phyloP scores from a whole-genome alignment of 2,329 filamentous ascomycete species.

The Lasiodiplodia sp. region DNA sequence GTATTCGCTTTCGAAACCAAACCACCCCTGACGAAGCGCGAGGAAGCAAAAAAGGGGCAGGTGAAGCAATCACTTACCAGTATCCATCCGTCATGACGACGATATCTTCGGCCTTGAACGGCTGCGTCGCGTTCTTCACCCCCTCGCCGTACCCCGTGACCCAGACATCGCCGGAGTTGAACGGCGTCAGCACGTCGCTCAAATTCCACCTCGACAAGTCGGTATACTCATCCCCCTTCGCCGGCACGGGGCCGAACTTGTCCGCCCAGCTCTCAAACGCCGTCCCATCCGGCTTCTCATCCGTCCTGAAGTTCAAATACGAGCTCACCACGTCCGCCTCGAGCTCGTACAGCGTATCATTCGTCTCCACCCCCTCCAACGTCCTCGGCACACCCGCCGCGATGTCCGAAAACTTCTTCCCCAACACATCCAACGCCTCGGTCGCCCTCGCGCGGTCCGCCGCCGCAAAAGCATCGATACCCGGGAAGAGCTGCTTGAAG shows the following conservation, averaged over 20 bases:
- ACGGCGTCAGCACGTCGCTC: constrained; percentile 46
- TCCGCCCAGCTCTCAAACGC: constrained; percentile 57
- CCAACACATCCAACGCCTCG: constrained; percentile 55
- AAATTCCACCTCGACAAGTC: constrained; percentile 63
- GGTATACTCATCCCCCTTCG: constrained; percentile 63
- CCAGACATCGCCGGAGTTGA: constrained; percentile 43
- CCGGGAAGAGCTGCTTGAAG: constrained; percentile 65
- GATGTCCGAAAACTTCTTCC: constrained; percentile 48
- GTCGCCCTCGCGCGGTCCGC: constrained; percentile 58
- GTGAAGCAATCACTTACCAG: constrained; percentile 45
- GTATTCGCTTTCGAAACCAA: background rate
- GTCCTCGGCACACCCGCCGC: constrained; percentile 43
- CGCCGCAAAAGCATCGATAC: constrained; percentile 58
- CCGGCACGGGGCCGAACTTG: constrained; percentile 48
- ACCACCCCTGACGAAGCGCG: background rate
- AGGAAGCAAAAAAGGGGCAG: background rate
- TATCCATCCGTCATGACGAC: constrained; percentile 61
- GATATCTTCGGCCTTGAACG: constrained; percentile 66
- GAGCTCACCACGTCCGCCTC: constrained; percentile 45
- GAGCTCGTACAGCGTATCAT: constrained; percentile 40
- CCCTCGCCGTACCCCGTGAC: constrained; percentile 48
- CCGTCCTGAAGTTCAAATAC: constrained; percentile 56
- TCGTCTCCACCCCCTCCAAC: constrained; percentile 37
- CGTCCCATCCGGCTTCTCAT: constrained; percentile 53
- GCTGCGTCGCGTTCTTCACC: constrained; percentile 49